Percentiles rank a stretch among this genome's conserved stretches.
Conservation (phyloP, 2,329 filamentous ascomycete genomes). For the Colletotrichum filicis region DNA sequence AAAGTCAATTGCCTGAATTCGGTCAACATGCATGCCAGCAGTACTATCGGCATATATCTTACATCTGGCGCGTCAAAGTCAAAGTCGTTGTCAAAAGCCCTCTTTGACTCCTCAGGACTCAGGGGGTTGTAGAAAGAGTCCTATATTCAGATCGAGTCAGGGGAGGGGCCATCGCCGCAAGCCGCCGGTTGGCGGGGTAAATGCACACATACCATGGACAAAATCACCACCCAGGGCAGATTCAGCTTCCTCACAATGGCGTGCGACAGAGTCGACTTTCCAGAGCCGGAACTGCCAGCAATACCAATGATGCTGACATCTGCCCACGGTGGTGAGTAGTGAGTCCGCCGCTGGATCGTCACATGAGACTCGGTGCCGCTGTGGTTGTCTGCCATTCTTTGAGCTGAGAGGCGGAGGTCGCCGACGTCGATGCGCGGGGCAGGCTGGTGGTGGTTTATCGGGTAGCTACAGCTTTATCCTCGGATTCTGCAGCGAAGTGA, state of each 20-base stretch:
- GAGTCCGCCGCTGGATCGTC: slow-evolving; percentile 68
- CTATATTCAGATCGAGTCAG: slow-evolving; percentile 54
- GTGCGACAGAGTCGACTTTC: slow-evolving; percentile 93
- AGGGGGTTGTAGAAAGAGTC: slow-evolving; percentile 98
- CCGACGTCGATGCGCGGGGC: slow-evolving; percentile 11
- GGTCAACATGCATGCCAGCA: slow-evolving; percentile 2
- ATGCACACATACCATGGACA: slow-evolving; percentile 81
- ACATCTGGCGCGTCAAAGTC: slow-evolving; percentile 92
- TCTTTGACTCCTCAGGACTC: slow-evolving; percentile 78
- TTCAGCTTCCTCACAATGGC: slow-evolving; percentile 92
- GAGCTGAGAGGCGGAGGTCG: slow-evolving; percentile 16
- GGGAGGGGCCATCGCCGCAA: background rate
- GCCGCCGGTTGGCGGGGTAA: slow-evolving; percentile 27
- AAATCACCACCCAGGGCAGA: slow-evolving; percentile 96
- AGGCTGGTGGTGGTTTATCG: background rate
- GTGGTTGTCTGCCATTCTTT: slow-evolving; percentile 27
- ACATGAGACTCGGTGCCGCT: slow-evolving; percentile 48
- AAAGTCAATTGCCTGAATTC: slow-evolving; percentile 83
- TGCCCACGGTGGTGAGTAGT: slow-evolving; percentile 95
- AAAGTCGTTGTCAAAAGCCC: slow-evolving; percentile 90
- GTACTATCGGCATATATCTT: slow-evolving; percentile 22
- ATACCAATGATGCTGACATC: slow-evolving; percentile 97
- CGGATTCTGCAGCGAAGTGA: slow-evolving; percentile 16
- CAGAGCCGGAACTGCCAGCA: slow-evolving; percentile 92
- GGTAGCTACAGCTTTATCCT: slow-evolving; percentile 19